Base-by-base conservation (phyloP, 2,329 filamentous ascomycete species). In the Cyphellophora europaea region DNA sequence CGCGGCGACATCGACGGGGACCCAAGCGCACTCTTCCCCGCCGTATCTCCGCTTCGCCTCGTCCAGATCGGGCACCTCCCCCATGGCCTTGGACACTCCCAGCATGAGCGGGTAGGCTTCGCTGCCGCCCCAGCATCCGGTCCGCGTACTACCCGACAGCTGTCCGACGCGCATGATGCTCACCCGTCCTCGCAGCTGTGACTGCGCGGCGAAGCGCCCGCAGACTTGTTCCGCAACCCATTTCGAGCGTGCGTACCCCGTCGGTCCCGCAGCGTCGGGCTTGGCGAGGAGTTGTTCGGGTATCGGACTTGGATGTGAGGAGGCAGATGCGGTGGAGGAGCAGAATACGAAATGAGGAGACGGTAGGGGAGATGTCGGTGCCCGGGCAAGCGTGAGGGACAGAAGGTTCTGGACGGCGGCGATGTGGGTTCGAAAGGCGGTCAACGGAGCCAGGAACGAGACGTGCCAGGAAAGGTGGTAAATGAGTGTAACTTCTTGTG, bases 391-490 rank as follows among this genome's bases (percentile, higher is more conserved):
- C n/a, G n/a, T 58, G 5, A 74, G 54, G 30, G 61, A 52, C 21
- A 76, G 51, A 1, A 77, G 54, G 41, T 74, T 65, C 6, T 54
- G 55, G 8, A 72, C 54, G 17, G 63, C 67, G 3, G 59, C 55
- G 19, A 78, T 66, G 43, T 69, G 67, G 41, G 72, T 60, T 31
- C 65, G 64, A 45, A 79, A 80, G 40, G 66, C 72, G 25, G 54
- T 55, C 1, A 80, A 58, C 3, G 66, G 63, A 35, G 75, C 59
- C 16, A 66, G 69, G 57, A 80, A 80, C 53, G 80, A 79, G 12
- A 80, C 77, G 2, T 69, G 63, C 77, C 77, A 80, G 13, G 75
- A 75, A 5, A 75, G 63, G 50, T 80, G 76, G 36, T 82, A 66
- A 12, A 84, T 60, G 2, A 65, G 52, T 2, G 68, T 71, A 2